Evolutionary conservation across 2,329 filamentous ascomycete species (phyloP).

Genomic region (Sarocladium kiliense): DNA sequence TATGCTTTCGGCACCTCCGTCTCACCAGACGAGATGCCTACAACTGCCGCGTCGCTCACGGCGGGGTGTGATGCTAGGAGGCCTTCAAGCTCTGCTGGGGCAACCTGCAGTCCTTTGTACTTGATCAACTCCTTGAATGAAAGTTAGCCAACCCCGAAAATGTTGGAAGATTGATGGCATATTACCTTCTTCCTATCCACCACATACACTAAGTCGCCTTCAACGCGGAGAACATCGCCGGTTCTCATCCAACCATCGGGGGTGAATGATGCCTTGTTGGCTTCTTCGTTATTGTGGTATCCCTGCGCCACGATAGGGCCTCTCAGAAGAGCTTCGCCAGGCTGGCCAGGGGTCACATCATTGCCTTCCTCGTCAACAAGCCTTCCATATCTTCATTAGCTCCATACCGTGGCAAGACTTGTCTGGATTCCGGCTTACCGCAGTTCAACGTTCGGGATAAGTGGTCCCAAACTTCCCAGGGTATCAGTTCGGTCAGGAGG

Average conservation of each 20-base stretch:
- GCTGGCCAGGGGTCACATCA: conserved; percentile 31
- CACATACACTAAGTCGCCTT: conserved; percentile 67
- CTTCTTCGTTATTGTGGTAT: conserved; percentile 64
- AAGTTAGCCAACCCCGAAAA: conserved; percentile 33
- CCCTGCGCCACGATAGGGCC: conserved; percentile 69
- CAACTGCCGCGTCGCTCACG: conserved; percentile 55
- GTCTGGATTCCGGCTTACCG: conserved; percentile 16
- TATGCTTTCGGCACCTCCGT: conserved; percentile 45
- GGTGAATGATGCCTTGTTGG: conserved; percentile 55
- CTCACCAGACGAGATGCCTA: conserved; percentile 41
- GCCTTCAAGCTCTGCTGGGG: conserved; percentile 59
- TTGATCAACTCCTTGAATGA: conserved; percentile 47
- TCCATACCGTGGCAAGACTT: background rate
- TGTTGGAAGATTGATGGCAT: background rate
- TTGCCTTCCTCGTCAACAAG: conserved; percentile 33
- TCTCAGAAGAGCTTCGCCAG: conserved; percentile 62
- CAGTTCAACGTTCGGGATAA: conserved; percentile 23
- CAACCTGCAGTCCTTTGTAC: conserved; percentile 59
- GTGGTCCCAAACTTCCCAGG: conserved; percentile 38
- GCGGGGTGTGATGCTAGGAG: conserved; percentile 33
- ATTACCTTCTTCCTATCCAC: conserved; percentile 69
- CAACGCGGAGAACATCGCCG: conserved; percentile 71
- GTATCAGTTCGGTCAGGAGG: conserved; percentile 33
- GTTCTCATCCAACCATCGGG: conserved; percentile 65
- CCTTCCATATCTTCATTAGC: conserved; percentile 13